Percentiles rank a stretch among this genome's conserved stretches.
Conservation (phyloP, 805 yeast genomes). For the Tetrapisispora fleetii region DNA sequence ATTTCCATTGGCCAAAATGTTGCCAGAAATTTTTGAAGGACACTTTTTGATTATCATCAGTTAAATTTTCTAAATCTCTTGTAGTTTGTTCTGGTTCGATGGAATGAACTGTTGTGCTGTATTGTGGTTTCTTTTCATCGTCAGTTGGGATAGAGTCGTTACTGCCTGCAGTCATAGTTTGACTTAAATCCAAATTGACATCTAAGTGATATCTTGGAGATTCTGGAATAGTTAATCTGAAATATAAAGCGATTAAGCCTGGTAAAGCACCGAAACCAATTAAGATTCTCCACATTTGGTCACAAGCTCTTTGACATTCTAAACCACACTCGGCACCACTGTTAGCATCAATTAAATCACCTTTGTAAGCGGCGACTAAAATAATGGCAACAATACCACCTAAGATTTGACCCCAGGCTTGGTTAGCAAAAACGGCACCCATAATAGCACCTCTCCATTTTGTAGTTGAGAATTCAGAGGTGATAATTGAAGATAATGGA, state of each 20-base stretch:
- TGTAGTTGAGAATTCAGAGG: constrained; percentile 87
- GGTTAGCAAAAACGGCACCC: constrained; percentile 94
- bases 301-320: constrained; percentile 66
- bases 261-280: constrained; percentile 89
- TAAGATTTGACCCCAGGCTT: constrained; percentile 89
- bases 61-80: background rate
- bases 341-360: constrained; percentile 43
- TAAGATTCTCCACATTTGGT: constrained; percentile 90
- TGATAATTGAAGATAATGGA: constrained; percentile 82
- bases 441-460: constrained; percentile 97
- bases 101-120: constrained; percentile 2
- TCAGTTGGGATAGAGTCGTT: background rate
- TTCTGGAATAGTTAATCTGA: constrained; percentile 89
- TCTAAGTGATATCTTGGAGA: constrained; percentile 87
- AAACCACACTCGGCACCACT: constrained; percentile 52
- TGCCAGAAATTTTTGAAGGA: constrained; percentile 59
- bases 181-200: constrained; percentile 31
- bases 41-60: constrained; percentile 44
- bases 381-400: constrained; percentile 79
- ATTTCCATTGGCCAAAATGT: constrained; percentile 82
- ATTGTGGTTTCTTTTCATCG: constrained; percentile 2
- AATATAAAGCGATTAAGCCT: constrained; percentile 74
- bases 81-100: background rate
- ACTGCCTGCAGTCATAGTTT: background rate
- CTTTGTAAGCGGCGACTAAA: constrained; percentile 68